Evolutionary conservation across 495 filamentous ascomycete genomes (phyloP), one percentile per base, ranked within the genome.

Genomic region (Glarea lozoyensis): DNA sequence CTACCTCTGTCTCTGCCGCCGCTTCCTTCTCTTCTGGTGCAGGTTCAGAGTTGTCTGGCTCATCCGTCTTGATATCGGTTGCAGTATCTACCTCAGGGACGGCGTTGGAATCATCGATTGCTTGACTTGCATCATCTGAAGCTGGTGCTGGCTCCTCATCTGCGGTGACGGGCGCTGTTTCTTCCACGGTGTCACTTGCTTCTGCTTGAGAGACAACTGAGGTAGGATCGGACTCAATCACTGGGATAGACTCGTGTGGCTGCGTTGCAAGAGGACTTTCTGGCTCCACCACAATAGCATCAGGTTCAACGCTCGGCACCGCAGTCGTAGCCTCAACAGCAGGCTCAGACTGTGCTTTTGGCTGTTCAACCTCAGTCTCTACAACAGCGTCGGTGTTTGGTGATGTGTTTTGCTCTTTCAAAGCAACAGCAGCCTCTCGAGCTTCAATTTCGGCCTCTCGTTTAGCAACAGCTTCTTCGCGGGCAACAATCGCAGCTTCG

Each of bases 401-500:
- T 1, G 32, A 33, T n/a, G 25, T 12, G 11, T 40, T 36, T 4
- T 13, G 4, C 20, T 50, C 47, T 4, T 22, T 34, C 6, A 42
- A 35, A 2, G 25, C 25, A 29, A 29, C 25, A 29, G 25, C 25
- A 29, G 25, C 25, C 25, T 29, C 25, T 29, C 25, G 25, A 29
- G 25, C n/a, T 29, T 29, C 25, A n/a, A n/a, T 7, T 29, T 29
- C 32, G 2, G 38, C 31, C 15, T 48, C 45, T 37, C 32, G 18
- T 21, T 16, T n/a, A 2, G 18, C 24, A 10, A 31, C 33, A 9
- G 46, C 33, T 34, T 36, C 27, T 27, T 48, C 45, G 16, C 45
- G 45, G 19, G 45, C 45, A 33, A 22, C 18, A 37, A 48, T 33
- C 37, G 45, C 45, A 31, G 47, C 47, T 42, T 50, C 47, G 2